A percentile compares a stretch with the other conserved stretches of the same genome.
Conservation (phyloP, 345 rosid species). For the Moricandia arvensis region DNA sequence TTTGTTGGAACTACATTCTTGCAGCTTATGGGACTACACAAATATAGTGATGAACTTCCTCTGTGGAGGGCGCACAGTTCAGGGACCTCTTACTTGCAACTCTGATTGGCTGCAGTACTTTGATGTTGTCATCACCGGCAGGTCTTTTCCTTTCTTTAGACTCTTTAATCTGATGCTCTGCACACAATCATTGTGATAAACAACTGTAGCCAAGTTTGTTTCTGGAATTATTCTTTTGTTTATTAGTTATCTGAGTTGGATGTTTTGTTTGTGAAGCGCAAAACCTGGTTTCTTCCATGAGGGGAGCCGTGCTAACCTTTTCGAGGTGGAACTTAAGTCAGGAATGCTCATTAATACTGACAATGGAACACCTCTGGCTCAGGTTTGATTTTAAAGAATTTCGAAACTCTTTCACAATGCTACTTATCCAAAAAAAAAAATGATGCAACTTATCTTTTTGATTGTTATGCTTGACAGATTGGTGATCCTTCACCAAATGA, state of each 20-base stretch:
- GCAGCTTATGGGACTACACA: constrained; percentile 99
- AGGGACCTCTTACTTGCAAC: constrained; percentile 49
- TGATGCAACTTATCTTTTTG: not conserved
- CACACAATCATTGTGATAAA: not conserved
- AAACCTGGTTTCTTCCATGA: constrained; percentile 98
- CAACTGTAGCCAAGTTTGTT: not conserved
- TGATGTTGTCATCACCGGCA: constrained; percentile 94
- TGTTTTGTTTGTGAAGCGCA: constrained; percentile 50
- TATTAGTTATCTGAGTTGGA: constrained; percentile 27
- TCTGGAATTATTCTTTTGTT: not conserved
- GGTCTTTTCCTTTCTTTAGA: constrained; percentile 43
- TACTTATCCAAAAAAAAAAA: not conserved
- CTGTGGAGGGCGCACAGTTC: constrained; percentile 48
- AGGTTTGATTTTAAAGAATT: too few species aligned
- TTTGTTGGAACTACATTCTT: constrained; percentile 31
- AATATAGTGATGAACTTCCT: constrained; percentile 95
- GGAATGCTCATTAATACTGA: constrained; percentile 94
- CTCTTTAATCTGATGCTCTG: constrained; percentile 13
- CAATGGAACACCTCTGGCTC: constrained; percentile 92
- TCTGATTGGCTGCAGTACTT: constrained; percentile 92
- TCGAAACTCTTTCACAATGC: too few species aligned
- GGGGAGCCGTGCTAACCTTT: constrained; percentile 75
- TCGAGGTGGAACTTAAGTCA: constrained; percentile 81
- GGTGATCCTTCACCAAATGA: constrained; percentile 54
- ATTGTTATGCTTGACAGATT: constrained; percentile 45